Percentiles rank a stretch among this genome's conserved stretches.
Conservation (phyloP, 805 yeast species). For the Wickerhamiella nectarea region DNA sequence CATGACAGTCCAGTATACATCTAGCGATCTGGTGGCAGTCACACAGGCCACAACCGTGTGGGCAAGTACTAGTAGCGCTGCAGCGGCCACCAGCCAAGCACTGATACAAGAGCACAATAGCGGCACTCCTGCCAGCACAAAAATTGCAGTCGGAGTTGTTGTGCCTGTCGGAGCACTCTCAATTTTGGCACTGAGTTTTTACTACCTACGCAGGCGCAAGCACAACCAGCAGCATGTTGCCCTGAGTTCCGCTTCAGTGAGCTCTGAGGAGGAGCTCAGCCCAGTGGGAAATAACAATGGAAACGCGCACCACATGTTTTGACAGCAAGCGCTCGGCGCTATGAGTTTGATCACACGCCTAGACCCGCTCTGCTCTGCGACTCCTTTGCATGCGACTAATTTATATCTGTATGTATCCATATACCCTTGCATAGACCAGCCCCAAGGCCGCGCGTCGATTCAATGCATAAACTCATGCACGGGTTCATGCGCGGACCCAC, state of each 20-base stretch:
- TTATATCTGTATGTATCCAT: too few species aligned
- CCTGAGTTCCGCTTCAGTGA: background rate
- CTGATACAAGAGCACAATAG: background rate
- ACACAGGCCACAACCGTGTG: constrained; percentile 2
- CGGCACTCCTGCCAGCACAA: constrained; percentile 5
- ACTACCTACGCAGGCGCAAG: constrained; percentile 3
- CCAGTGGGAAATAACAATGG: background rate
- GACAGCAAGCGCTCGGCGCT: background rate
- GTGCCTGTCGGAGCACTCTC: constrained; percentile 8
- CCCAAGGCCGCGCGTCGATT: too few species aligned
- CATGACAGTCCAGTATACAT: background rate
- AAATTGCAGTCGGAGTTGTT: constrained; percentile 5
- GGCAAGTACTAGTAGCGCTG: background rate
- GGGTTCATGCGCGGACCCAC: too few species aligned
- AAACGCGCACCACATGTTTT: constrained; percentile 9
- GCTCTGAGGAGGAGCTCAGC: background rate
- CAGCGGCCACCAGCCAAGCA: background rate
- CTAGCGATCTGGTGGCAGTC: constrained; percentile 1
- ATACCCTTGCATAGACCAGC: too few species aligned
- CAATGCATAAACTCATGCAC: too few species aligned
- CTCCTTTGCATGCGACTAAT: too few species aligned
- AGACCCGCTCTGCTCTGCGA: too few species aligned
- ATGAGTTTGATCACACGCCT: too few species aligned
- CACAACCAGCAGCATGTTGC: background rate
- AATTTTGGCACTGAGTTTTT: constrained; percentile 2